Evolutionary conservation across 805 yeast species (phyloP).

Genomic region (Peterozyma xylosa): DNA sequence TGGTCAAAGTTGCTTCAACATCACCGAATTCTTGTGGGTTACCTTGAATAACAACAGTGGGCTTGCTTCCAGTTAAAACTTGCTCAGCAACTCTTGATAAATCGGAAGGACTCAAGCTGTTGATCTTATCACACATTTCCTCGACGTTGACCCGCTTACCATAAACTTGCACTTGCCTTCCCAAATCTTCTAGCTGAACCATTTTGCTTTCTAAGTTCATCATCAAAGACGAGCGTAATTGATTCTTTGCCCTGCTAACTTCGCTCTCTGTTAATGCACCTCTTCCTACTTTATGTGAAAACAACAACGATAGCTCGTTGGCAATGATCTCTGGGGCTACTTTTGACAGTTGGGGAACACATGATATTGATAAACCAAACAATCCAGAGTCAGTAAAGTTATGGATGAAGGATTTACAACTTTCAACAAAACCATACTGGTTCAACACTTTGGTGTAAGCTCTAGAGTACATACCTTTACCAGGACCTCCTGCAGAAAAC

Average conservation of each 20-base stretch:
- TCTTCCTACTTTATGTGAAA: constrained; percentile 38
- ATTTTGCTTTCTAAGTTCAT: constrained; percentile 91
- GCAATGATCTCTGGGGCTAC: constrained; percentile 76
- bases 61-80: constrained; percentile 65
- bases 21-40: constrained; percentile 76
- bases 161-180: constrained; percentile 86
- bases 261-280: constrained; percentile 65
- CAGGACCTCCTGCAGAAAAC: constrained; percentile 98
- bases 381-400: constrained; percentile 86
- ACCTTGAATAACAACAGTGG: constrained; percentile 90
- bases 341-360: constrained; percentile 81
- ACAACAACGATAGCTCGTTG: constrained; percentile 41
- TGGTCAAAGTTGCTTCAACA: constrained; percentile 52
- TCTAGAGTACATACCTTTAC: constrained; percentile 96
- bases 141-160: constrained; percentile 65
- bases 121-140: constrained; percentile 79
- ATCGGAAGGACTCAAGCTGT: constrained; percentile 57
- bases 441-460: constrained; percentile 87
- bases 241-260: constrained; percentile 86
- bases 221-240: constrained; percentile 75
- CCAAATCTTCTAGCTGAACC: constrained; percentile 93
- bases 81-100: constrained; percentile 66
- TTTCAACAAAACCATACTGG: constrained; percentile 86
- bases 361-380: constrained; percentile 81
- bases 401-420: constrained; percentile 82